These are phyloP conservation scores for Boletus huronensis DNA, from an alignment of 768 basidiomycete genomes.

Conservation along the genomic window DNA sequence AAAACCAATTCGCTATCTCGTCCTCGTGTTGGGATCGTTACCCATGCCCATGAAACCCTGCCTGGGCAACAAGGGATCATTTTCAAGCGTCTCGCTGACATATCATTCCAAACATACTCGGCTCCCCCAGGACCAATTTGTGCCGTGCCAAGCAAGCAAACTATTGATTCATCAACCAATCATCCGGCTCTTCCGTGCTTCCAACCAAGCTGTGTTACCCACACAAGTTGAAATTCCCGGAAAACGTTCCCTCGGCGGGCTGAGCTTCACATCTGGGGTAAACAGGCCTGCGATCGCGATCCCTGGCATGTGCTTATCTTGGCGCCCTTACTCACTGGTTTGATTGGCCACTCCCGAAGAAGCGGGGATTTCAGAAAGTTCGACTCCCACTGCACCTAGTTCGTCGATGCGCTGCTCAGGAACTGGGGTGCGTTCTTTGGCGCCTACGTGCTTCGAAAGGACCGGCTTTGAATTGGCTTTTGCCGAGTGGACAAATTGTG, in stretches of 20 bases:
- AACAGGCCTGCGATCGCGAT: slow-evolving; percentile 1
- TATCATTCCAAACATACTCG: neutral
- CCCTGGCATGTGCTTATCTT: slow-evolving; percentile 14
- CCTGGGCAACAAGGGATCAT: neutral
- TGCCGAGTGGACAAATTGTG: neutral
- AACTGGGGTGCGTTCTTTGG: slow-evolving; percentile 27
- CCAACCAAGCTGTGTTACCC: neutral
- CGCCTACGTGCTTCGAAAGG: slow-evolving; percentile 6
- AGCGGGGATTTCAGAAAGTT: slow-evolving; percentile 8
- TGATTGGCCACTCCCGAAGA: slow-evolving; percentile 16
- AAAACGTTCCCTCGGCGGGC: slow-evolving; percentile 3
- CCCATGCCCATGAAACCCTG: slow-evolving; percentile 1
- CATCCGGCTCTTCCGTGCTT: neutral
- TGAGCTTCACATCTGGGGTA: slow-evolving; percentile 17
- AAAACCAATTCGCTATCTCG: slow-evolving; percentile 12
- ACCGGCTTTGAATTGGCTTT: slow-evolving; percentile 8
- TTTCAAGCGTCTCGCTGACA: neutral
- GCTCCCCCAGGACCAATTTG: neutral
- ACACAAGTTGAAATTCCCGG: slow-evolving; percentile 8
- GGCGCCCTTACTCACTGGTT: slow-evolving; percentile 6
- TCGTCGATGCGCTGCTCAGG: slow-evolving; percentile 19
- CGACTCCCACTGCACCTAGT: slow-evolving; percentile 10
- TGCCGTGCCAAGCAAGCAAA: neutral
- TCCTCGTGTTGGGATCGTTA: slow-evolving; percentile 9
- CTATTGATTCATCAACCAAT: neutral